A percentile compares a stretch with the other conserved stretches of the same genome.
Conservation (phyloP, 257 asterid species). For the Scutellaria baicalensis region DNA sequence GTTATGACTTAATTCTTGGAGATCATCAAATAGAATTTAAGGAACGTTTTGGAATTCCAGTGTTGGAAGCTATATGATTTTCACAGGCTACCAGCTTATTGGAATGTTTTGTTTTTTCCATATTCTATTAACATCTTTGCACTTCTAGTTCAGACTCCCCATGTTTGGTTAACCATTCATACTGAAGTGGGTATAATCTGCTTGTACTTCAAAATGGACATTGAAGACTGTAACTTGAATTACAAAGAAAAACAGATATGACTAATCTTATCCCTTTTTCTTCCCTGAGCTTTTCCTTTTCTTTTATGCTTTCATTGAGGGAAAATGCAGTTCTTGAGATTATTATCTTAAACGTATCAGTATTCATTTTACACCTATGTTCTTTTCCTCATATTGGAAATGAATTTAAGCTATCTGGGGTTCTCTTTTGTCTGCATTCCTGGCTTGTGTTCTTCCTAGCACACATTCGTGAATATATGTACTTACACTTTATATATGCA, state of each 20-base stretch:
- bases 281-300: background rate
- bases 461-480: background rate
- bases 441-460: background rate
- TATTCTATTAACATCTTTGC: background rate
- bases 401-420: background rate
- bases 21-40: background rate
- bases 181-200: background rate
- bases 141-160: background rate
- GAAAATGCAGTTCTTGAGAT: background rate
- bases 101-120: background rate
- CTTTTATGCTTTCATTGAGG: background rate
- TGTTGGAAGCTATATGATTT: background rate
- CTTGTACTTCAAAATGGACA: background rate
- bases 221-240: background rate
- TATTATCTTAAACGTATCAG: no score
- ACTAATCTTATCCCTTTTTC: background rate
- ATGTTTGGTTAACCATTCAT: background rate
- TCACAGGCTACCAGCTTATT: no score
- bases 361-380: background rate
- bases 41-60: background rate
- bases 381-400: background rate
- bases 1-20: background rate
- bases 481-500: background rate
- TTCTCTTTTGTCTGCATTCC: background rate
- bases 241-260: background rate